These are phyloP conservation scores for Solanum commersonii DNA, from an alignment of 257 asterid species.

Conservation along the genomic window DNA sequence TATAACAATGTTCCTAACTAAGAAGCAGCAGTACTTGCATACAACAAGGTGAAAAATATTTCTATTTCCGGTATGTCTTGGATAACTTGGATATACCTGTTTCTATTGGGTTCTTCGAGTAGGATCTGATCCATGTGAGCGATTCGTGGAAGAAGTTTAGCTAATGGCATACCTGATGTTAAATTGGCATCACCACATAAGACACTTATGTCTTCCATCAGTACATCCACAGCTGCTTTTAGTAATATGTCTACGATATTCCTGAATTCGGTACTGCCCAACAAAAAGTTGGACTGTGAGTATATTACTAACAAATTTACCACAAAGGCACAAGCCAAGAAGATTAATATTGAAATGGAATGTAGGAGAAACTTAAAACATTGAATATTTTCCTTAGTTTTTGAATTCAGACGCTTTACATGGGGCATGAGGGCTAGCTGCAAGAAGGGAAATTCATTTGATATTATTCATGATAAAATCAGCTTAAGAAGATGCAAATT, in stretches of 20 bases:
- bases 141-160: constrained; percentile 61
- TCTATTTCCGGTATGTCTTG: constrained; percentile 61
- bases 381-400: not conserved
- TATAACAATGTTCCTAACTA: constrained; percentile 23
- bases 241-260: constrained; percentile 48
- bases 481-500: not conserved
- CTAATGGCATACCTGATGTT: constrained; percentile 59
- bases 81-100: constrained; percentile 47
- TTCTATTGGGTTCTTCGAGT: constrained; percentile 47
- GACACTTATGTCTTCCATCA: constrained; percentile 21
- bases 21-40: constrained; percentile 44
- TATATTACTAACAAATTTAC: not conserved
- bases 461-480: not conserved
- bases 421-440: not conserved
- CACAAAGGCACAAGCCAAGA: not conserved
- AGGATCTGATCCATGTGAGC: constrained; percentile 51
- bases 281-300: not conserved
- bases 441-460: not conserved
- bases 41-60: constrained; percentile 67
- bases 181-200: constrained; percentile 37
- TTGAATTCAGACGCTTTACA: not conserved
- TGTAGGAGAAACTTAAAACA: not conserved
- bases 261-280: constrained; percentile 51
- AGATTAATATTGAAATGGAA: not conserved
- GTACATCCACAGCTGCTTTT: constrained; percentile 35